Conservation (phyloP, 2,329 filamentous ascomycete species). For the Eutypa lata region DNA sequence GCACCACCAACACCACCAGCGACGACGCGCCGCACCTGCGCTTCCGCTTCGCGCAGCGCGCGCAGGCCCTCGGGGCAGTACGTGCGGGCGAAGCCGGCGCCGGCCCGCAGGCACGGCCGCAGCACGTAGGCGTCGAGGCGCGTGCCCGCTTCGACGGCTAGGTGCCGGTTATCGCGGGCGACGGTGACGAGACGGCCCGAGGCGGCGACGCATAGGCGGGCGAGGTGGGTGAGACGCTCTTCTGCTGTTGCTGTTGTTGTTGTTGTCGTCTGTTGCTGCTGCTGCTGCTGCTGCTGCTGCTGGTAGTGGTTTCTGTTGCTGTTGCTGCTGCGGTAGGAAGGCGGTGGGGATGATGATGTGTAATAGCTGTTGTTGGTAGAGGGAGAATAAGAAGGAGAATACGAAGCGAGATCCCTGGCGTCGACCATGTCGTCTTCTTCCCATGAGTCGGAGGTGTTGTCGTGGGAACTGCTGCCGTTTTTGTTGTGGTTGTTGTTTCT, state of each 20-base stretch:
- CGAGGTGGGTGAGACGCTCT: slow-evolving; percentile 2
- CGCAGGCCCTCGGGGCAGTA: slow-evolving; percentile 9
- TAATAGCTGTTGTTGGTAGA: neutral
- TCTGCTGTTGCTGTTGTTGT: neutral
- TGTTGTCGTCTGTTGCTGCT: neutral
- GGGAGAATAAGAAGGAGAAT: too few species aligned
- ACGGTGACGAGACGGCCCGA: slow-evolving; percentile 10
- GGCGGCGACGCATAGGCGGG: slow-evolving; percentile 9
- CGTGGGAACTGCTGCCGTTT: neutral
- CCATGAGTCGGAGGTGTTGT: neutral
- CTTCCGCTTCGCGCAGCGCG: slow-evolving; percentile 9
- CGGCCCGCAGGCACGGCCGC: slow-evolving; percentile 7
- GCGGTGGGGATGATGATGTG: neutral
- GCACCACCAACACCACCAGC: neutral
- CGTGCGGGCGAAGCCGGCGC: slow-evolving; percentile 3
- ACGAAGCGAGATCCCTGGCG: too few species aligned
- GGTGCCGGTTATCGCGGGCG: slow-evolving; percentile 13
- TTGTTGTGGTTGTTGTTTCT: neutral
- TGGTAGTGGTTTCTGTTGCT: neutral
- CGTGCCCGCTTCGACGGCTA: slow-evolving; percentile 3
- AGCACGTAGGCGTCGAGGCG: slow-evolving; percentile 11
- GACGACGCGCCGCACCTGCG: slow-evolving; percentile 3
- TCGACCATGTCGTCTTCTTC: neutral
- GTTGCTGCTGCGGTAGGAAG: neutral
- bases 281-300: neutral